Conservation (phyloP, 2,329 filamentous ascomycete species). For the Sodiomyces alkalinus region DNA sequence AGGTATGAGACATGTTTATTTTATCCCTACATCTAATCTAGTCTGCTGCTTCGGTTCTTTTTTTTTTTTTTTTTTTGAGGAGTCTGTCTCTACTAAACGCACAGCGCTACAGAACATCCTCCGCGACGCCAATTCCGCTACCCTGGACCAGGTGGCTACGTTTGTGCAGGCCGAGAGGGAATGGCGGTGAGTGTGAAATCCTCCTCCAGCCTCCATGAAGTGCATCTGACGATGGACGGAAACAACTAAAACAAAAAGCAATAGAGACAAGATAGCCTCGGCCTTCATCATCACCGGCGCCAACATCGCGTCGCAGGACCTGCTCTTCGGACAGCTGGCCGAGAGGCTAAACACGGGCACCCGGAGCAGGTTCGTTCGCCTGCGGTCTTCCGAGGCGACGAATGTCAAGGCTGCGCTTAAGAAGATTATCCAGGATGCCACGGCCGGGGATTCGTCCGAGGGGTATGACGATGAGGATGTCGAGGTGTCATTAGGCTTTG, state of each 20-base stretch:
- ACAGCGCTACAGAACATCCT: constrained; percentile 36
- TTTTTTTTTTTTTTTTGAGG: background rate
- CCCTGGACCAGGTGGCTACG: constrained; percentile 38
- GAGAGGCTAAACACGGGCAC: constrained; percentile 32
- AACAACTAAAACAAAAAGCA: too few relatives aligned
- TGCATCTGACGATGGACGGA: background rate
- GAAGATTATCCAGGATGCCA: constrained; percentile 55
- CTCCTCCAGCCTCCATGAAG: too few relatives aligned
- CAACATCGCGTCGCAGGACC: constrained; percentile 59
- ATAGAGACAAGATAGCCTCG: constrained; percentile 41
- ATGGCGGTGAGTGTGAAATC: constrained; percentile 9
- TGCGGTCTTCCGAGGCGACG: constrained; percentile 56
- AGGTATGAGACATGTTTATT: constrained; percentile 38
- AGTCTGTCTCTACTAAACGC: too few relatives aligned
- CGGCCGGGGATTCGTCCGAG: constrained; percentile 18
- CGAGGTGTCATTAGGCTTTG: constrained; percentile 26
- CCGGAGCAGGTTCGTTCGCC: constrained; percentile 42
- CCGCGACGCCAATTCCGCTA: constrained; percentile 44
- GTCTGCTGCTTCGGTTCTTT: constrained; percentile 10
- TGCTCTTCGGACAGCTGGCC: constrained; percentile 58
- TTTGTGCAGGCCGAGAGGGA: constrained; percentile 31
- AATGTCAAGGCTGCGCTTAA: constrained; percentile 62
- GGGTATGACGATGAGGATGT: constrained; percentile 39
- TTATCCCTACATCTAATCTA: constrained; percentile 5
- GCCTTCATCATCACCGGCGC: constrained; percentile 65